These are phyloP conservation scores for Vitellaria paradoxa DNA, from an alignment of 179 eudicot genomes.

Conservation along the genomic window DNA sequence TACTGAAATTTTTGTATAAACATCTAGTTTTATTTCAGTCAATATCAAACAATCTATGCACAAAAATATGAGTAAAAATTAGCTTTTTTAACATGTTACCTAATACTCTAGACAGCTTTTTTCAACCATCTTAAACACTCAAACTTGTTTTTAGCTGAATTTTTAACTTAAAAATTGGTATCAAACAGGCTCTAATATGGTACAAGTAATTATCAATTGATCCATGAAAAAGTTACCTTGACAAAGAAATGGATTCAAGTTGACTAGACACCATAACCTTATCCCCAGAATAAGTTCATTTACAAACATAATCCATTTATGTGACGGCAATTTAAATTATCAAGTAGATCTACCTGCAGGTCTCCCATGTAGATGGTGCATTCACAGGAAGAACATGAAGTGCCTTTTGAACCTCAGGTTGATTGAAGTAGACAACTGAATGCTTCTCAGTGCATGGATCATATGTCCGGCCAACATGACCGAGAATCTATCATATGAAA, in stretches of 20 bases:
- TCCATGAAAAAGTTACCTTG: not conserved
- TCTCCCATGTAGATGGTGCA: conserved; percentile 73
- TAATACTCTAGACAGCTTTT: no score
- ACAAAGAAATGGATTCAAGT: not conserved
- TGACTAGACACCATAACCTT: not conserved
- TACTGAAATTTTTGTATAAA: no score
- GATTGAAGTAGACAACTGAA: conserved; percentile 77
- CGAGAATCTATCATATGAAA: conserved; percentile 44
- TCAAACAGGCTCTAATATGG: not conserved
- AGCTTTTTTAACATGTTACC: no score
- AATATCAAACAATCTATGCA: no score
- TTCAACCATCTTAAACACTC: no score
- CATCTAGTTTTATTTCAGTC: no score
- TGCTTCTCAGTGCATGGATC: conserved; percentile 96
- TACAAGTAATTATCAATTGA: not conserved
- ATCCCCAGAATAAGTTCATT: conserved; percentile 7
- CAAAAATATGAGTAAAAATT: no score
- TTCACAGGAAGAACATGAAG: conserved; percentile 65
- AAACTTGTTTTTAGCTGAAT: no score
- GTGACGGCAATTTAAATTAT: not conserved
- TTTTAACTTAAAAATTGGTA: no score
- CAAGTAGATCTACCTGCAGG: conserved; percentile 66
- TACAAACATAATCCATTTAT: not conserved
- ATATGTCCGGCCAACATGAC: conserved; percentile 61
- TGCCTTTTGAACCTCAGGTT: conserved; percentile 87